Evolutionary conservation across 345 rosid species (phyloP), one percentile per base, ranked within the genome.

Genomic region (Excoecaria agallocha): DNA sequence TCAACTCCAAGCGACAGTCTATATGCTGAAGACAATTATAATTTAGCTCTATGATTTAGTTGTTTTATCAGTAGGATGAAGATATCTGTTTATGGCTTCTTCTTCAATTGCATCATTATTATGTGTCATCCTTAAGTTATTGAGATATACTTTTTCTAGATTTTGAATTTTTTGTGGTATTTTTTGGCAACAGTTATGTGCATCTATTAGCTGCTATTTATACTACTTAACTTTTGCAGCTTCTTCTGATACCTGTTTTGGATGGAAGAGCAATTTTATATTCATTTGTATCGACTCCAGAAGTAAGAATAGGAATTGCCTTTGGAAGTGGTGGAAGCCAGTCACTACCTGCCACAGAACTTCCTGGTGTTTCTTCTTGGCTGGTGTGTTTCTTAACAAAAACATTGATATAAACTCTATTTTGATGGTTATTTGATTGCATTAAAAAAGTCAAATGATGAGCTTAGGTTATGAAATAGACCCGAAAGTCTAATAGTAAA

Each of bases 321-420:
- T 95, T 95, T 68, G 99, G 99, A 68, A 91, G 99, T 81, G 98
- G 99, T 22, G 98, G 95, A 78, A 92, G 97, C 82, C 97, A 95
- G 70, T 88, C 95, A 45, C 86, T 92, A 69, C 98, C 98, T 30
- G 97, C 93, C 9, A 94, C 98, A 7, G 99, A 84, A 80, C 91
- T 94, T 45, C 99, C 99, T 12, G 99, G 97, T 8, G 98, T 94
- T 78, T 92, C 99, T 70, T 89, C 97, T 76, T 94, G 97, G 97
- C 91, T 94, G 92, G 99, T 93, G 68, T n/a, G 84, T 83, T 74
- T 84, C 71, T 74, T 58, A 60, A 39, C 39, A 30, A 13, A 45
- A 70, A 8, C 22, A 45, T 10, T 12, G 17, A 75, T 46, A 24
- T 6, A 67, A 39, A 10, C 24, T 54, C 30, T 48, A 17, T 76